These are phyloP conservation scores for Kwoniella pini DNA, from an alignment of 768 basidiomycete genomes.

Conservation along the genomic window DNA sequence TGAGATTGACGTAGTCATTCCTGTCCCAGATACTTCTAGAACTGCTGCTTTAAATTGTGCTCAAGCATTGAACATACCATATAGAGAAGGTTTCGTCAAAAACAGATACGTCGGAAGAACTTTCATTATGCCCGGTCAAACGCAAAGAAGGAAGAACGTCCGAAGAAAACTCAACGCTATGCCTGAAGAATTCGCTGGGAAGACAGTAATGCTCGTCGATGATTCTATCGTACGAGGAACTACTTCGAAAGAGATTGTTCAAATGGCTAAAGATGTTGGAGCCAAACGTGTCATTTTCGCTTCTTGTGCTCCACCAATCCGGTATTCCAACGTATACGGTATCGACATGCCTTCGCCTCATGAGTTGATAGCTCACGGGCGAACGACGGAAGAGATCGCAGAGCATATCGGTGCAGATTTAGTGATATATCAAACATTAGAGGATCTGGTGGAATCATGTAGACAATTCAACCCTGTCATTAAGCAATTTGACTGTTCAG, in stretches of 20 bases:
- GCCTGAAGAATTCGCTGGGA: conserved; percentile 90
- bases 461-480: conserved; percentile 78
- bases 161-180: conserved; percentile 95
- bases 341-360: conserved; percentile 98
- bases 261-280: conserved; percentile 99
- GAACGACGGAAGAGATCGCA: conserved; percentile 72
- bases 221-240: conserved; percentile 99
- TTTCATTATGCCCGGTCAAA: conserved; percentile 99
- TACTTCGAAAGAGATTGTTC: conserved; percentile 96
- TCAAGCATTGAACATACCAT: conserved; percentile 82
- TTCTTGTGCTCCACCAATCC: conserved; percentile 94
- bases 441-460: conserved; percentile 82
- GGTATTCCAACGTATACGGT: conserved; percentile 95
- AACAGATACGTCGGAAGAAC: conserved; percentile 98
- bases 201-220: conserved; percentile 93
- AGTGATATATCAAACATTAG: conserved; percentile 90
- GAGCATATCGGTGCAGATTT: conserved; percentile 87
- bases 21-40: conserved; percentile 94
- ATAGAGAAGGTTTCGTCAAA: conserved; percentile 97
- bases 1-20: conserved; percentile 90
- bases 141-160: conserved; percentile 92
- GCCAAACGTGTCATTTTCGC: conserved; percentile 95
- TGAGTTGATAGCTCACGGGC: conserved; percentile 84
- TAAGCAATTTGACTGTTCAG: conserved; percentile 86
- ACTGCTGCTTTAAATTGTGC: conserved; percentile 95